Conservation (phyloP, 1,284 basidiomycete species). For the Ceratobasidium papillatum region DNA sequence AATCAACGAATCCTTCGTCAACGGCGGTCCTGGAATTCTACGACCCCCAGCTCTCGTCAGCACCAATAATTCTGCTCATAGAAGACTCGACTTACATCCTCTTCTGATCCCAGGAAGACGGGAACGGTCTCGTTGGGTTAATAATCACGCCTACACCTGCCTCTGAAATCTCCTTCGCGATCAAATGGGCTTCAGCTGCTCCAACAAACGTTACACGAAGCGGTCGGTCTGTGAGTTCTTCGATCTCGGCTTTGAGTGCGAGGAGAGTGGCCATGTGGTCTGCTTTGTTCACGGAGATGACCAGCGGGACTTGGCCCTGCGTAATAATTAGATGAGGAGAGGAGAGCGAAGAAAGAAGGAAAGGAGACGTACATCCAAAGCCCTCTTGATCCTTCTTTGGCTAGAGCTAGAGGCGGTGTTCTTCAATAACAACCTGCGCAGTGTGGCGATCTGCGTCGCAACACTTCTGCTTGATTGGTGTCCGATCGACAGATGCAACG, state of each 20-base stretch:
- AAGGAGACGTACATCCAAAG: conserved; percentile 18
- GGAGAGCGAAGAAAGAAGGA: neutral
- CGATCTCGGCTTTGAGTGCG: conserved; percentile 73
- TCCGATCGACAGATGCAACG: conserved; percentile 73
- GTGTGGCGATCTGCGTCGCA: conserved; percentile 73
- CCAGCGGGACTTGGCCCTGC: conserved; percentile 66
- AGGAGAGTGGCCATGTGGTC: conserved; percentile 81
- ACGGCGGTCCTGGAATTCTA: conserved; percentile 77
- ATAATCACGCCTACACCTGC: conserved; percentile 77
- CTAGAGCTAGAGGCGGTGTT: conserved; percentile 52
- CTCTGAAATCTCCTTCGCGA: conserved; percentile 76
- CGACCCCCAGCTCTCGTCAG: neutral
- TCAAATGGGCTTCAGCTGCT: conserved; percentile 75
- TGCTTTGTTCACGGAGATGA: conserved; percentile 74
- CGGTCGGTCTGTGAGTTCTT: conserved; percentile 62
- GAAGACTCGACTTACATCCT: conserved; percentile 60
- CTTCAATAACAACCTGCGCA: conserved; percentile 67
- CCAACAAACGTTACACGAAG: conserved; percentile 63
- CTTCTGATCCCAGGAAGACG: conserved; percentile 71
- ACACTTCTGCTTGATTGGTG: conserved; percentile 61
- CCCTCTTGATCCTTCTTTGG: conserved; percentile 48
- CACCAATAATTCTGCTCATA: neutral
- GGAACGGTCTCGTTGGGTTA: conserved; percentile 67
- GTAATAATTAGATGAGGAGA: conserved; percentile 16
- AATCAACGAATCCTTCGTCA: conserved; percentile 73